These are phyloP conservation scores for Acer campestre DNA, from an alignment of 345 rosid genomes.

Conservation along the genomic window DNA sequence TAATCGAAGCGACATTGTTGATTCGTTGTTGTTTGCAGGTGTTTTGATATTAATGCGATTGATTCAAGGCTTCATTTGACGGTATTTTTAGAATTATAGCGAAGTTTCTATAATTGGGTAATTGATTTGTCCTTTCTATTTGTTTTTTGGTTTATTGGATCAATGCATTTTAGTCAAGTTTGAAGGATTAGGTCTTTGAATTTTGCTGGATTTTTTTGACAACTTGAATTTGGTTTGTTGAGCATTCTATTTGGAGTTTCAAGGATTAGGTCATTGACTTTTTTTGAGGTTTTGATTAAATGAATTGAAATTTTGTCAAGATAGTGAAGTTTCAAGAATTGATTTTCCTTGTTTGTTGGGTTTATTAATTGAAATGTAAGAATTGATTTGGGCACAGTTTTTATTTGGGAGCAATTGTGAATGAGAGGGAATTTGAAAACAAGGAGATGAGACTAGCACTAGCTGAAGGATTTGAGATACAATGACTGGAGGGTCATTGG, in stretches of 20 bases:
- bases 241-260: not conserved
- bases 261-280: not conserved
- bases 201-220: not conserved
- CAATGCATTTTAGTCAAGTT: conserved; percentile 8
- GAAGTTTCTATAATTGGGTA: conserved; percentile 9
- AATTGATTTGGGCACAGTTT: conserved; percentile 22
- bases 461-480: conserved; percentile 49
- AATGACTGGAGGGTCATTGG: conserved; percentile 81
- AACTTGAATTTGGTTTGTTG: not conserved
- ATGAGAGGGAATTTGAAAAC: conserved; percentile 20
- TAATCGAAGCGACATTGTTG: not conserved
- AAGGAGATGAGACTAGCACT: conserved; percentile 43
- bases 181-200: conserved; percentile 13
- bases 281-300: not conserved
- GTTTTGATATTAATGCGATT: conserved; percentile 10
- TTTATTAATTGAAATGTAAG: conserved; percentile 6
- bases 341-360: not conserved
- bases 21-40: not conserved
- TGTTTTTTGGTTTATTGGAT: not conserved
- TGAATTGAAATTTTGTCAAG: not conserved
- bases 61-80: conserved; percentile 8
- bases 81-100: not conserved
- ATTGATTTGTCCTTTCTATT: not conserved
- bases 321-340: not conserved
- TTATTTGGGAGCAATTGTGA: conserved; percentile 16